Conservation (phyloP, 768 basidiomycete genomes). For the Kwoniella shandongensis region DNA sequence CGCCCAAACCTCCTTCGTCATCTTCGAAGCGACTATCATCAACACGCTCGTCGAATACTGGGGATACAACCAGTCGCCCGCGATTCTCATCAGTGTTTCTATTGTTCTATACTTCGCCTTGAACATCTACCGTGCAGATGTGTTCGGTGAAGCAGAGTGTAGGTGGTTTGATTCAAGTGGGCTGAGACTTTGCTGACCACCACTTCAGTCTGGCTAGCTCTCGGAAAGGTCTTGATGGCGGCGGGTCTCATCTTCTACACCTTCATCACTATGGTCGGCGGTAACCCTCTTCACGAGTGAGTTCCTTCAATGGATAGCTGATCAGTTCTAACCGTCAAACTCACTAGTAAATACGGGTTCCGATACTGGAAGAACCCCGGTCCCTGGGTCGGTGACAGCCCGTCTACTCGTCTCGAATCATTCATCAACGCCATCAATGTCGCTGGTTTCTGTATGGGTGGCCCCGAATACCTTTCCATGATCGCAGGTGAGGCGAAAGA, state of each 20-base stretch:
- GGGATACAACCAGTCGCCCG: constrained; percentile 16
- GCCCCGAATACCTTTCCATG: constrained; percentile 28
- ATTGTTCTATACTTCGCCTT: constrained; percentile 15
- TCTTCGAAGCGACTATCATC: constrained; percentile 27
- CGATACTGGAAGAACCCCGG: constrained; percentile 32
- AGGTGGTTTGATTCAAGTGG: constrained; percentile 1
- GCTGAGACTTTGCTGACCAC: too few species aligned
- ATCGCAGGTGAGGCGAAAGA: constrained; percentile 26
- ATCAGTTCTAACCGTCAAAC: too few species aligned
- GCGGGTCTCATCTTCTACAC: constrained; percentile 61
- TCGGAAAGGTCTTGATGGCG: constrained; percentile 57
- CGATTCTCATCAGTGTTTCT: constrained; percentile 24
- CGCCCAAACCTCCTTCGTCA: constrained; percentile 20
- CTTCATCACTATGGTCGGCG: constrained; percentile 65
- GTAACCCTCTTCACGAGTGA: constrained; percentile 61
- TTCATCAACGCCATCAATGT: constrained; percentile 23
- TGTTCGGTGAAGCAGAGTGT: constrained; percentile 32
- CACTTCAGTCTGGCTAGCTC: constrained; percentile 26
- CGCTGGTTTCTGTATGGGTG: constrained; percentile 22
- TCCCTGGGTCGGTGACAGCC: constrained; percentile 11
- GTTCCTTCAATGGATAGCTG: too few species aligned
- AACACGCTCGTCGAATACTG: constrained; percentile 31
- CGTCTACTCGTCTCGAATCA: constrained; percentile 12
- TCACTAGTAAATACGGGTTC: constrained; percentile 20
- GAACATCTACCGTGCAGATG: constrained; percentile 24